Base-by-base conservation (phyloP, 257 asterid genomes). In the Gynochthodes officinalis region DNA sequence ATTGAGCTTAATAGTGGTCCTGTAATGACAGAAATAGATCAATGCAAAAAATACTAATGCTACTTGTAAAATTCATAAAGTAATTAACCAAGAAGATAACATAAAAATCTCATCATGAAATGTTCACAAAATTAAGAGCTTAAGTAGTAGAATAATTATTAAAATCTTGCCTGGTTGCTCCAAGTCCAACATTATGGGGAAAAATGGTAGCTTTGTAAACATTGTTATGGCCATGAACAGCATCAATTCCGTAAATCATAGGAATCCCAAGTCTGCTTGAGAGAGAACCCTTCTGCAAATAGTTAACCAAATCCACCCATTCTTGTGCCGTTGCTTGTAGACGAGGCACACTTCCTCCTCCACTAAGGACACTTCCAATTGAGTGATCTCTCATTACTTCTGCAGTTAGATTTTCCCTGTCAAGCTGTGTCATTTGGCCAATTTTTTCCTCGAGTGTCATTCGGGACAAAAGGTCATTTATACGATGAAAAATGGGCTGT, bases 101-200 rank as follows among this genome's bases (percentile, higher is more conserved):
- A n/a, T n/a, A n/a, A n/a, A n/a, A n/a, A n/a, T n/a, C n/a, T n/a
- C n/a, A n/a, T n/a, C n/a, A n/a, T n/a, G n/a, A n/a, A n/a, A n/a
- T n/a, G n/a, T n/a, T n/a, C n/a, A n/a, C n/a, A n/a, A n/a, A n/a
- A 14, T 18, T 10, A 48, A 48, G 19, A 12, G 19, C 0, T 11
- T 3, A 11, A 48, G 53, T 13, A 48, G n/a, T n/a, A n/a, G n/a
- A n/a, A n/a, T n/a, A n/a, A n/a, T n/a, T n/a, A n/a, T n/a, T n/a
- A n/a, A n/a, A n/a, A n/a, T n/a, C n/a, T n/a, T 59, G 55, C 82
- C 82, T 69, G 2, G 78, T 73, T 2, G 60, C 69, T 39, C 82
- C 82, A 55, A 78, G 72, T 7, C 82, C 82, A 39, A 78, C 35
- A 12, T 78, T 78, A 64, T 77, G 81, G 9, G 82, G 82, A 21